Percentiles rank a stretch among this genome's conserved stretches.
Conservation (phyloP, 805 yeast species). For the Jamesozyma lodderae region DNA sequence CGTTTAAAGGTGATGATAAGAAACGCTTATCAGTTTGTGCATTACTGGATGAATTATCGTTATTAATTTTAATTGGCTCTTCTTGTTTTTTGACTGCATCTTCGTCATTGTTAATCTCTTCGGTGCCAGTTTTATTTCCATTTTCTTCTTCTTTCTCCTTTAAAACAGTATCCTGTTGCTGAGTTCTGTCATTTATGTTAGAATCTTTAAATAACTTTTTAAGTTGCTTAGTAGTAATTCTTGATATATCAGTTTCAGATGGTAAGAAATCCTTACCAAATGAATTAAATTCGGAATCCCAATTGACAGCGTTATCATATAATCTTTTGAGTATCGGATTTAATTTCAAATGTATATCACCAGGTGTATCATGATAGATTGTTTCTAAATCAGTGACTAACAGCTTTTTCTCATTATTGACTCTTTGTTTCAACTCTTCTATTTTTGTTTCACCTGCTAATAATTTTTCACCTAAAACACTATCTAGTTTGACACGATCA, state of each 20-base stretch:
- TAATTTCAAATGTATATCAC: constrained; percentile 59
- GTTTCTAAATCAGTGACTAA: constrained; percentile 40
- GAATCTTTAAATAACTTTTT: constrained; percentile 46
- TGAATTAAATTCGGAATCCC: constrained; percentile 77
- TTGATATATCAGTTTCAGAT: constrained; percentile 83
- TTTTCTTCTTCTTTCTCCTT: background rate
- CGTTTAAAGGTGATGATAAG: too few species aligned
- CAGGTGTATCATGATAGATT: constrained; percentile 45
- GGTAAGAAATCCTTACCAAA: constrained; percentile 78
- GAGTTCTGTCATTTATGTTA: background rate
- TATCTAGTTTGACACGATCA: constrained; percentile 64
- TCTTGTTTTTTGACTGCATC: too few species aligned
- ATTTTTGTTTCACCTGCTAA: constrained; percentile 59
- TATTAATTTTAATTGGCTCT: too few species aligned
- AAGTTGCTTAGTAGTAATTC: constrained; percentile 82
- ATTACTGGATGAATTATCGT: too few species aligned
- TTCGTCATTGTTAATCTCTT: background rate
- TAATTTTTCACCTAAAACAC: constrained; percentile 59
- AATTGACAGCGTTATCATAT: constrained; percentile 73
- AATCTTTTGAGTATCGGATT: constrained; percentile 61
- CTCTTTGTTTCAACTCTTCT: constrained; percentile 45
- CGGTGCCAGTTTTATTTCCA: background rate
- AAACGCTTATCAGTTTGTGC: too few species aligned
- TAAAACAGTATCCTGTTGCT: background rate
- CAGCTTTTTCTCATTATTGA: constrained; percentile 40